Percentiles rank a stretch among this genome's conserved stretches.
These are phyloP conservation scores for Catharanthus roseus DNA, from an alignment of 257 asterid genomes.

Conservation along the genomic window DNA sequence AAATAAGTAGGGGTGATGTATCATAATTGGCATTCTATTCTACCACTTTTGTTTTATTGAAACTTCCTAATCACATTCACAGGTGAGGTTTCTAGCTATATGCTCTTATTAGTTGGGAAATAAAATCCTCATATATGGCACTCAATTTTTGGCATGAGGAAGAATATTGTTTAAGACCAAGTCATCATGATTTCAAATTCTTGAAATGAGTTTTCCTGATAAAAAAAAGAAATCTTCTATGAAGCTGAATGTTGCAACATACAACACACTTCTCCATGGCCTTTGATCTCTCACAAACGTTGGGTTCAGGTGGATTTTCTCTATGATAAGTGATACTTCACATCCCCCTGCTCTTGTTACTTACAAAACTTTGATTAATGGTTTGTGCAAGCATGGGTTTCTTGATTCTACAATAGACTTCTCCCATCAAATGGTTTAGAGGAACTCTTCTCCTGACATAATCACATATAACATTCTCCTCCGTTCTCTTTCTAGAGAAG, in stretches of 20 bases:
- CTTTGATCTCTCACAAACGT: slow-evolving; percentile 46
- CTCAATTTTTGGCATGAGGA: too few relatives aligned
- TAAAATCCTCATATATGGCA: too few relatives aligned
- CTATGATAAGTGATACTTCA: slow-evolving; percentile 53
- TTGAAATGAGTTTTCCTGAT: too few relatives aligned
- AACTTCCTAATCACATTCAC: too few relatives aligned
- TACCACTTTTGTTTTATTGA: too few relatives aligned
- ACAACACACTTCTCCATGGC: slow-evolving; percentile 76
- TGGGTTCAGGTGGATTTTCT: slow-evolving; percentile 63
- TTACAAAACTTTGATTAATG: slow-evolving; percentile 67
- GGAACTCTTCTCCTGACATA: slow-evolving; percentile 50
- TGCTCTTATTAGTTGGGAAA: too few relatives aligned
- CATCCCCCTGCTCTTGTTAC: slow-evolving; percentile 58
- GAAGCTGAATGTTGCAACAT: slow-evolving; percentile 62
- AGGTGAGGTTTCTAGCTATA: too few relatives aligned
- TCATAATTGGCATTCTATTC: too few relatives aligned
- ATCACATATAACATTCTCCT: slow-evolving; percentile 76
- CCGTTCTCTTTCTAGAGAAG: slow-evolving; percentile 60
- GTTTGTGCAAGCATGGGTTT: slow-evolving; percentile 68
- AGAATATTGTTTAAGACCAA: too few relatives aligned
- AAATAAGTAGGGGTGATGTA: too few relatives aligned
- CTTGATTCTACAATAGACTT: slow-evolving; percentile 63
- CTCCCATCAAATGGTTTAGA: slow-evolving; percentile 56
- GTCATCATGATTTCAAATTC: too few relatives aligned
- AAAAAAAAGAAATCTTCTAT: slow-evolving; percentile 55